Evolutionary conservation across 1,284 basidiomycete species (phyloP), one percentile per base, ranked within the genome.

Genomic region (Porodaedalea pini): DNA sequence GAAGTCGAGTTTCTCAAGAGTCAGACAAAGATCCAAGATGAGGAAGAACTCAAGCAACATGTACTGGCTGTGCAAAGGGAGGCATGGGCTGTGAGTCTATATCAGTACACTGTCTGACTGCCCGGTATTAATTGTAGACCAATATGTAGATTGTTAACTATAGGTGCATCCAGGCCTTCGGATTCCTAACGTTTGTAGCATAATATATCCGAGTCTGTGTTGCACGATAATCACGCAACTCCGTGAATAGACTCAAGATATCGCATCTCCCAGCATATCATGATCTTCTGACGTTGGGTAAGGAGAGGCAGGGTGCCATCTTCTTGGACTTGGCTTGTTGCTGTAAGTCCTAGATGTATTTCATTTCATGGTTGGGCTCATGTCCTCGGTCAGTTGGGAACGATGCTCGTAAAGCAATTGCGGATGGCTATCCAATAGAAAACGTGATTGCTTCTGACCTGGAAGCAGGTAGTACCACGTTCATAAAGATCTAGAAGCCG

Each of bases 261-360:
- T 63, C 62, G 19, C 55, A 41, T 7, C 49, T 61, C 27, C 67
- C 64, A 11, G 43, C 27, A 13, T 71, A 70, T 51, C 34, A 62
- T 2, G 40, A 65, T 11, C 57, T 69, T n/a, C 48, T 71, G 39
- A 63, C 56, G 48, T 50, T 71, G 29, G 70, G 67, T 25, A 64
- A 44, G 51, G 64, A 70, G 51, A 59, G 68, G 23, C 36, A 61
- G 8, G 64, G 62, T 2, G 67, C 68, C 19, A 58, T 68, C 11
- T 57, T 68, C 37, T 63, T 71, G 25, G 69, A 70, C 17, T 57
- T 70, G 19, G 70, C 68, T 43, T 72, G 70, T 47, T 68, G 69
- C 34, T 66, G 70, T 71, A 47, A 32, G 66, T 64, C 10, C 29
- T 17, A 40, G 62, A 61, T n/a, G 41, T 34, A 15, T 70, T 66